Conservation (phyloP, 2,329 filamentous ascomycete genomes). For the Truncatella angustata region DNA sequence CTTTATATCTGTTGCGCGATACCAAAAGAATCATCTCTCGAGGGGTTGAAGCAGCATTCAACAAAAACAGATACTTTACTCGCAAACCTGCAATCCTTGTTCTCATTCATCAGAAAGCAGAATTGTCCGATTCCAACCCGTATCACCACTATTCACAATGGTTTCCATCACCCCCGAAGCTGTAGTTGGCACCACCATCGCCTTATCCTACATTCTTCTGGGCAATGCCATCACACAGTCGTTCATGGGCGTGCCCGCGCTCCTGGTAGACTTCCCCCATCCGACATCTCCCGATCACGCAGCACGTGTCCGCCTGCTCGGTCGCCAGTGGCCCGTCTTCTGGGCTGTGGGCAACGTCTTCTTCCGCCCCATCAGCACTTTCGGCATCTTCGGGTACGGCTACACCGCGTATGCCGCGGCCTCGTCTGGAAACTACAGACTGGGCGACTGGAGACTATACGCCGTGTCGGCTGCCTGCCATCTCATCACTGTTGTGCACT, state of each 20-base stretch:
- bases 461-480: constrained; percentile 42
- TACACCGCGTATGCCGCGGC: constrained; percentile 35
- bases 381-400: constrained; percentile 46
- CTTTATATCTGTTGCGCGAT: background rate
- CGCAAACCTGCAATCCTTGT: background rate
- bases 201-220: constrained; percentile 47
- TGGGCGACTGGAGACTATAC: constrained; percentile 44
- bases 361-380: constrained; percentile 48
- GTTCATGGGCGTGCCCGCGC: constrained; percentile 48
- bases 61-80: too few relatives aligned
- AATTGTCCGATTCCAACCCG: too few relatives aligned
- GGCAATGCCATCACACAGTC: constrained; percentile 53
- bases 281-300: constrained; percentile 37
- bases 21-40: background rate
- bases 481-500: constrained; percentile 45
- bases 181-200: constrained; percentile 43
- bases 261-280: constrained; percentile 44
- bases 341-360: constrained; percentile 50
- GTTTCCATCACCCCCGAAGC: constrained; percentile 22
- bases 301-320: constrained; percentile 41
- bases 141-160: constrained; percentile 15
- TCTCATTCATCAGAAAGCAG: background rate
- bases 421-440: constrained; percentile 3
- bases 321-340: constrained; percentile 47
- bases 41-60: too few relatives aligned